Base-by-base conservation (phyloP, 2,329 filamentous ascomycete species). In the Neocatenulostroma microsporum region DNA sequence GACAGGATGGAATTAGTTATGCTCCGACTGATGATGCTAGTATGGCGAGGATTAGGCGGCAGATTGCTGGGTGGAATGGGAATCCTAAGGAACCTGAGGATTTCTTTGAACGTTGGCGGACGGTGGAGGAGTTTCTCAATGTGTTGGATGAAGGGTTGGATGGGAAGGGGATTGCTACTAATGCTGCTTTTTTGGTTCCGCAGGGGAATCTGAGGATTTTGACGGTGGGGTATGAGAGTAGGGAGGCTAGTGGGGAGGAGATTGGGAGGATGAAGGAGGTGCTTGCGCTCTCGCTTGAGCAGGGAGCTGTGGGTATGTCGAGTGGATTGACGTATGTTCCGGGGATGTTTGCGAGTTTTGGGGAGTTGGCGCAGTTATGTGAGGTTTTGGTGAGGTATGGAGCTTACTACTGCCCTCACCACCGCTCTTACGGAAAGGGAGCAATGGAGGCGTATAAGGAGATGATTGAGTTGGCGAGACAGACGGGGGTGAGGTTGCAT, bases 11-110 rank as follows among this genome's bases (percentile, higher is more conserved):
- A 12, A 53, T 55, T 25, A 47, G 42, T 13, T 55, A 55, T 36
- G 41, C 42, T 28, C 51, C 51, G 2, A 46, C 50, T 7, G 44
- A 47, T 15, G 50, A 53, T 31, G 36, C 24, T 6, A 37, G 47
- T 6, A 44, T 54, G 37, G 34, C 33, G 12, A 39, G 50, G 9
- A 51, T 55, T 37, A 35, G 48, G 21, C 46, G 51, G 37, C 51
- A 55, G 37, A 55, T 55, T 13, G 42, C 50, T 5, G 51, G 51
- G 18, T 55, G 51, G 51, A 55, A 55, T 28, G 51, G 50, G 6
- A 49, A 53, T 17, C 51, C 51, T 2, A 30, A 36, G 2, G 46
- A 49, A n/a, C 38, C 41, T 2, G 32, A 40, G 6, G 49, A 46
- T 21, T 51, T 51, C 41, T 52, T 51, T n/a, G 46, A 51, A 9